A percentile compares a stretch with the other conserved stretches of the same genome.
Conservation (phyloP, 306 rosid genomes). For the Calophaca sinica region DNA sequence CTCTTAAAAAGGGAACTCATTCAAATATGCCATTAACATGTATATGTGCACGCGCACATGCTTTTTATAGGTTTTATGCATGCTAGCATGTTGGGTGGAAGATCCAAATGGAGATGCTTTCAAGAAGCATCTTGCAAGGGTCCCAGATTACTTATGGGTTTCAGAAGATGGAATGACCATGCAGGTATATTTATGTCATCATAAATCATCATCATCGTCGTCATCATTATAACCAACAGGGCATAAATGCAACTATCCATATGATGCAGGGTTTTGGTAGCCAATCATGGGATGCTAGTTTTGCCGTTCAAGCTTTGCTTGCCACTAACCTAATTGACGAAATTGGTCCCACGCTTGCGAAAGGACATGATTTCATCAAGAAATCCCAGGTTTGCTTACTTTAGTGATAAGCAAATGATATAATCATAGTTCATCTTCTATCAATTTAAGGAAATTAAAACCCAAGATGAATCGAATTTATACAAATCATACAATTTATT, state of each 20-base stretch:
- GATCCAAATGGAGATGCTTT: constrained; percentile 72
- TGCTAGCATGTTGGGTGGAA: constrained; percentile 82
- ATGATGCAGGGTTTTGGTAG: constrained; percentile 67
- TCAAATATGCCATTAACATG: not conserved
- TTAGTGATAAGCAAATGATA: not conserved
- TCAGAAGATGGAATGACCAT: constrained; percentile 79
- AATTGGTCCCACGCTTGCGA: constrained; percentile 57
- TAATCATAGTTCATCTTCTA: too few relatives aligned
- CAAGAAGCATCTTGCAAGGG: constrained; percentile 70
- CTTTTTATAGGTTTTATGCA: constrained; percentile 55
- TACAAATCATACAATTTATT: too few relatives aligned
- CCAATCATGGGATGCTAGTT: constrained; percentile 74
- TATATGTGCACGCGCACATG: not conserved
- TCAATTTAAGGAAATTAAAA: too few relatives aligned
- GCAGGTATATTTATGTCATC: constrained; percentile 50
- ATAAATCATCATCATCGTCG: too few relatives aligned
- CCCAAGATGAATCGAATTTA: too few relatives aligned
- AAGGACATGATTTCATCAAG: constrained; percentile 70
- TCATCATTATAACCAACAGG: too few relatives aligned
- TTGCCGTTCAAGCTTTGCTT: constrained; percentile 69
- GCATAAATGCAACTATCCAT: not conserved
- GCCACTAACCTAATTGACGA: constrained; percentile 60
- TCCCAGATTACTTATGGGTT: constrained; percentile 73
- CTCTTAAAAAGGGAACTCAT: not conserved
- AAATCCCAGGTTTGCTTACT: constrained; percentile 61